Base-by-base conservation (phyloP, 2,329 filamentous ascomycete genomes). In the Didymella sp. region DNA sequence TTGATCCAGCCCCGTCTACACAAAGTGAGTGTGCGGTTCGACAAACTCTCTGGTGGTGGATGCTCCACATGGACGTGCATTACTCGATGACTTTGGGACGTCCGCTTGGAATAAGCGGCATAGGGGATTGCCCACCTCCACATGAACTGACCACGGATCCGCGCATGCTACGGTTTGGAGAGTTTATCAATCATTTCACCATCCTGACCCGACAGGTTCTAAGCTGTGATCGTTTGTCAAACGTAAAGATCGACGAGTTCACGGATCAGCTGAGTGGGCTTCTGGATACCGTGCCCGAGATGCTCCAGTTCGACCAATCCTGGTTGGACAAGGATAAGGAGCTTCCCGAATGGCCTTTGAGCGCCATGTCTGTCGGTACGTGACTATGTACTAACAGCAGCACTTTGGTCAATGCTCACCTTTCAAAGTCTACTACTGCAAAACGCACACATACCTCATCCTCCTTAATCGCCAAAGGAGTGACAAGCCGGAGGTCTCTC, bases 11-110 rank as follows among this genome's bases (percentile, higher is more conserved):
- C 3, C 76, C 77, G 5, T 73, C 77, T 1, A 69, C 64, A 2
- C 70, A 77, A 7, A 72, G 74, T 22, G 79, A 82, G 60, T 76
- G 74, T 44, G 73, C 74, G 13, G 71, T 78, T 13, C 73, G 80
- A 6, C 78, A 77, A 48, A 76, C 76, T 15, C 68, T 82, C 1
- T 82, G 80, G 80, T 82, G 80, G 80, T 81, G 80, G 78, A 79
- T 82, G 73, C 64, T 82, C n/a, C 79, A 81, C 56, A 79, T 82
- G 74, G 80, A 82, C 44, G 79, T 81, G 53, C 77, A 82, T 44
- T 82, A 81, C 58, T 81, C 79, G 0, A 80, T 82, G 67, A 81
- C 78, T 0, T 72, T 82, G 0, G 80, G 80, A 19, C 72, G 80
- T 31, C 80, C 80, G 2, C 65, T 82, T 9, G 80, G 80, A 0